Evolutionary conservation across 495 filamentous ascomycete species (phyloP).

Genomic region (Tuber magnatum): DNA sequence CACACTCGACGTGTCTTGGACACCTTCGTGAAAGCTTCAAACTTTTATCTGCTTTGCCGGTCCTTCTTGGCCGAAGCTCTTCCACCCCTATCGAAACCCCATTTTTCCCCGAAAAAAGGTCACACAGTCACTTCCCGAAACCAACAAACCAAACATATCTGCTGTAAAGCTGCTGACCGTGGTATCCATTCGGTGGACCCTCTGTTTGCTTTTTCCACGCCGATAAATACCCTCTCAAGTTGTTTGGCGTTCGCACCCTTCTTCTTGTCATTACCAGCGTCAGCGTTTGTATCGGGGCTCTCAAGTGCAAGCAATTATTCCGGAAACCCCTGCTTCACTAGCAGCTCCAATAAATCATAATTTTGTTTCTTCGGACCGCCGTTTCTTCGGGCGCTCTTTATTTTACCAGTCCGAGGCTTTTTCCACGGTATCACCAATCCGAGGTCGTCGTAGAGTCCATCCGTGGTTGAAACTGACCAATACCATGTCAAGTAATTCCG

Average conservation of each 20-base stretch:
- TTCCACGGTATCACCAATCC: neutral
- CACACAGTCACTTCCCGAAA: neutral
- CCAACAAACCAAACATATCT: neutral
- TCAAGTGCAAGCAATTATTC: neutral
- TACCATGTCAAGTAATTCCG: neutral
- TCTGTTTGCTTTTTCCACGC: conserved; percentile 4
- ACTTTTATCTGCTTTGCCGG: neutral
- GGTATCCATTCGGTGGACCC: neutral
- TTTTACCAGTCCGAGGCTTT: neutral
- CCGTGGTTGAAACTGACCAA: neutral
- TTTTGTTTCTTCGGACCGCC: neutral
- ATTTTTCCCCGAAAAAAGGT: neutral
- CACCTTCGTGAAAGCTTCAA: neutral
- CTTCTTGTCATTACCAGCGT: neutral
- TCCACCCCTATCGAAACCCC: neutral
- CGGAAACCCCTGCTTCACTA: neutral
- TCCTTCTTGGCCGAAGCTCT: neutral
- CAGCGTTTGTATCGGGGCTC: neutral
- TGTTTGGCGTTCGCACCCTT: conserved; percentile 1
- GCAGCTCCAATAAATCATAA: neutral
- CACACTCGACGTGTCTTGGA: neutral
- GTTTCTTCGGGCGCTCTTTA: neutral
- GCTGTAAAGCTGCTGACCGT: conserved; percentile 9
- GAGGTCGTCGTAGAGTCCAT: neutral
- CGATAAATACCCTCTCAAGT: conserved; percentile 12